A percentile compares a stretch with the other conserved stretches of the same genome.
Conservation (phyloP, 331 rosid species). For the Quercus tomentella region DNA sequence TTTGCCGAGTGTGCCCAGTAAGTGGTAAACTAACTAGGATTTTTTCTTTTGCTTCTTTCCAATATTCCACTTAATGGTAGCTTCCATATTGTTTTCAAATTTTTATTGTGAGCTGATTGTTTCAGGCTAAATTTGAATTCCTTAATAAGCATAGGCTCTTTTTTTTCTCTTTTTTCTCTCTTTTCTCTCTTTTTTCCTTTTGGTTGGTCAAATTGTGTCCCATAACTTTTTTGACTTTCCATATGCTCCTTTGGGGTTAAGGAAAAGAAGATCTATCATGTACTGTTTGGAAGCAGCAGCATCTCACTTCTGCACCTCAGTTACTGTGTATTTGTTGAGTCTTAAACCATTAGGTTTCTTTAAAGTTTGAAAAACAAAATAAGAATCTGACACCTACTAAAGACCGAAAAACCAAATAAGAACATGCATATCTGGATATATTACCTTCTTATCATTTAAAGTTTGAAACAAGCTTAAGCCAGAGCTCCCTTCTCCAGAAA, state of each 20-base stretch:
- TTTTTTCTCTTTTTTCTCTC: not conserved
- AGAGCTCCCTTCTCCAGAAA: not conserved
- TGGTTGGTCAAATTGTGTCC: not conserved
- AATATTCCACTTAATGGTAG: not conserved
- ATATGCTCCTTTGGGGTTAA: not conserved
- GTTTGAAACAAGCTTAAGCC: not conserved
- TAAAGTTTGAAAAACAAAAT: no score
- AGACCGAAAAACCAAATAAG: not conserved
- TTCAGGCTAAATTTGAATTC: not conserved
- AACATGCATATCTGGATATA: not conserved
- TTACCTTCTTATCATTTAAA: not conserved
- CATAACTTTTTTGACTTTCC: not conserved
- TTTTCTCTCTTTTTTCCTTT: not conserved
- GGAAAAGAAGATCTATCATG: not conserved
- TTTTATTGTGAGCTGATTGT: not conserved
- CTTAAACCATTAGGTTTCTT: no score
- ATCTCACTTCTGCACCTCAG: not conserved
- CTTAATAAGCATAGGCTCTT: not conserved
- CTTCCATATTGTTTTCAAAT: not conserved
- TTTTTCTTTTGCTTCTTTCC: slow-evolving; percentile 9
- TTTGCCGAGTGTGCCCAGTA: slow-evolving; percentile 30
- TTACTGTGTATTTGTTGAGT: no score
- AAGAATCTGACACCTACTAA: no score
- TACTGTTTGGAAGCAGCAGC: not conserved
- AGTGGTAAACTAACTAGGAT: slow-evolving; percentile 14